These are phyloP conservation scores for Candida peoriensis DNA, from an alignment of 805 yeast species.

Conservation along the genomic window DNA sequence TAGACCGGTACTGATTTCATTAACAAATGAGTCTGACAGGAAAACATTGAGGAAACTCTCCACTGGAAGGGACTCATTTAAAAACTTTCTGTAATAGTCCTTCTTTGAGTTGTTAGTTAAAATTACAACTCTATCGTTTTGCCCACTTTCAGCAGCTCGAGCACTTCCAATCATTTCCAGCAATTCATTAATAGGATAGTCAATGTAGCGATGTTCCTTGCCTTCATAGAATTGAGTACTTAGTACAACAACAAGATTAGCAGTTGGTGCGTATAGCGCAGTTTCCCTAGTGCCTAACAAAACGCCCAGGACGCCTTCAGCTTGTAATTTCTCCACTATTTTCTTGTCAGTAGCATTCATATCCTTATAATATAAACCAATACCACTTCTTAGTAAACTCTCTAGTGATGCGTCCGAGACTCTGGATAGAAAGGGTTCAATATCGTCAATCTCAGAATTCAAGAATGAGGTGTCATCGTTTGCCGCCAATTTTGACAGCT, in stretches of 20 bases:
- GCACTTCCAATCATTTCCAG: slow-evolving; percentile 60
- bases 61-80: slow-evolving; percentile 72
- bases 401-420: slow-evolving; percentile 43
- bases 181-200: slow-evolving; percentile 60
- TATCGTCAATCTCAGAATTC: slow-evolving; percentile 31
- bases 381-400: slow-evolving; percentile 46
- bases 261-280: slow-evolving; percentile 42
- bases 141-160: slow-evolving; percentile 21
- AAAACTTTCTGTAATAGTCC: slow-evolving; percentile 64
- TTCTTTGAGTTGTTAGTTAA: slow-evolving; percentile 51
- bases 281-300: slow-evolving; percentile 61
- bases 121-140: slow-evolving; percentile 42
- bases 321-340: slow-evolving; percentile 50
- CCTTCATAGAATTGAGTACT: slow-evolving; percentile 75
- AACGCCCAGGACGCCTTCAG: slow-evolving; percentile 45
- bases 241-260: slow-evolving; percentile 53
- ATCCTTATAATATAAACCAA: slow-evolving; percentile 55
- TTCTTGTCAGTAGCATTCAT: slow-evolving; percentile 52
- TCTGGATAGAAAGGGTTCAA: slow-evolving; percentile 37
- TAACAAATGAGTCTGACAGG: slow-evolving; percentile 63
- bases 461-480: slow-evolving; percentile 36
- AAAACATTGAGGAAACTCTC: slow-evolving; percentile 65
- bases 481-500: slow-evolving; percentile 34
- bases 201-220: slow-evolving; percentile 61
- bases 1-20: slow-evolving; percentile 65